A percentile compares a stretch with the other conserved stretches of the same genome.
These are phyloP conservation scores for Candida tropicalis DNA, from an alignment of 1,139 yeast genomes.

Conservation along the genomic window DNA sequence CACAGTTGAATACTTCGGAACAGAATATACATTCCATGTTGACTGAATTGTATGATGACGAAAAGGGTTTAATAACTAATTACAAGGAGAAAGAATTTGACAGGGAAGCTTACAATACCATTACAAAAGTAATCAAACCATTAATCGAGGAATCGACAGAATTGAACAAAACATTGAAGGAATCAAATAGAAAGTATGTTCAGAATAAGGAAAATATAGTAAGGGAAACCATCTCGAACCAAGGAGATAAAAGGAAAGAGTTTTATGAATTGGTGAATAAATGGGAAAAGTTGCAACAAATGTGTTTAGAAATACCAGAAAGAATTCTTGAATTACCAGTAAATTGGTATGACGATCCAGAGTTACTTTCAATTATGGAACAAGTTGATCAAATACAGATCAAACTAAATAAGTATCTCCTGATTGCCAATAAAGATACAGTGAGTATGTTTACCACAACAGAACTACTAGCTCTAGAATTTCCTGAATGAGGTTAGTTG, in stretches of 20 bases:
- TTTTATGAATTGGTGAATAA: constrained; percentile 21
- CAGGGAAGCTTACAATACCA: constrained; percentile 9
- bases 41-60: constrained; percentile 16
- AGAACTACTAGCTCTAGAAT: constrained; percentile 15
- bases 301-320: constrained; percentile 35
- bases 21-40: constrained; percentile 28
- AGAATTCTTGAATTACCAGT: constrained; percentile 36
- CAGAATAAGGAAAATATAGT: constrained; percentile 14
- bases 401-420: constrained; percentile 24
- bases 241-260: constrained; percentile 9
- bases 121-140: constrained; percentile 16
- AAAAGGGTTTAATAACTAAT: constrained; percentile 12
- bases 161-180: constrained; percentile 19
- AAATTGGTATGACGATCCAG: constrained; percentile 38
- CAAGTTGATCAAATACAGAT: constrained; percentile 29
- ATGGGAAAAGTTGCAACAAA: constrained; percentile 28
- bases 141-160: constrained; percentile 20
- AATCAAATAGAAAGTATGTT: constrained; percentile 15
- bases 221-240: background rate
- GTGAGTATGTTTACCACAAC: constrained; percentile 12
- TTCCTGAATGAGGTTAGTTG: constrained; percentile 9
- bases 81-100: background rate
- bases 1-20: constrained; percentile 35
- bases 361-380: constrained; percentile 27
- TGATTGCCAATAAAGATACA: constrained; percentile 21